Evolutionary conservation across 495 filamentous ascomycete genomes (phyloP).

Genomic region (Immersiella caudata): DNA sequence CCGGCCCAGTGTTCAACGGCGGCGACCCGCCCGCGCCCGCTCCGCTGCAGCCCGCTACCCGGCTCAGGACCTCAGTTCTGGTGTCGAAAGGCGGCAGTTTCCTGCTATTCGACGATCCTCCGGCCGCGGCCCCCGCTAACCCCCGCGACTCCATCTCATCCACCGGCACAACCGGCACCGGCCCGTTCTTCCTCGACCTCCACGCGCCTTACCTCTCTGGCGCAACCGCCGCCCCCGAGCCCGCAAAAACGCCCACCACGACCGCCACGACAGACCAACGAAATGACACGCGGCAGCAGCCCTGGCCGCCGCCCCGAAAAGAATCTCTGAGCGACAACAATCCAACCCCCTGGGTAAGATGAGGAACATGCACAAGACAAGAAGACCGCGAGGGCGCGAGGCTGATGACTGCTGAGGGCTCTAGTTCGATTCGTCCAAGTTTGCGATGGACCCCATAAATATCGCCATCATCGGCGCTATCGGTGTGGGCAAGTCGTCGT

Average conservation of each 20-base stretch:
- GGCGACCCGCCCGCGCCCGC: conserved; percentile 18
- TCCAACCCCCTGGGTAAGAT: conserved; percentile 42
- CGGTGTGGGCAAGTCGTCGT: conserved; percentile 86
- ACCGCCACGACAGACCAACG: conserved; percentile 27
- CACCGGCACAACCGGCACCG: conserved; percentile 50
- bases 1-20: neutral
- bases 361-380: neutral
- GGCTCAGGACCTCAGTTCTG: conserved; percentile 13
- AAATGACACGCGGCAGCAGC: conserved; percentile 41
- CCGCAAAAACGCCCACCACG: neutral
- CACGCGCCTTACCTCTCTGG: conserved; percentile 22
- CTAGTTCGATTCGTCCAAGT: conserved; percentile 32
- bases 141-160: conserved; percentile 48
- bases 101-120: conserved; percentile 36
- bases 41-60: neutral
- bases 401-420: conserved; percentile 26
- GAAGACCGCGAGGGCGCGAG: neutral
- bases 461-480: conserved; percentile 82
- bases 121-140: conserved; percentile 27
- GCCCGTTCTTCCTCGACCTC: conserved; percentile 50
- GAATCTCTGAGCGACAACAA: conserved; percentile 41
- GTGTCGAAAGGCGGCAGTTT: conserved; percentile 32
- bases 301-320: conserved; percentile 45
- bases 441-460: conserved; percentile 67
- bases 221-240: conserved; percentile 16